Percentiles rank a stretch among this genome's conserved stretches.
phyloP scores from a whole-genome alignment of 2,329 filamentous ascomycete genomes.

The Xylariaceae sp. region DNA sequence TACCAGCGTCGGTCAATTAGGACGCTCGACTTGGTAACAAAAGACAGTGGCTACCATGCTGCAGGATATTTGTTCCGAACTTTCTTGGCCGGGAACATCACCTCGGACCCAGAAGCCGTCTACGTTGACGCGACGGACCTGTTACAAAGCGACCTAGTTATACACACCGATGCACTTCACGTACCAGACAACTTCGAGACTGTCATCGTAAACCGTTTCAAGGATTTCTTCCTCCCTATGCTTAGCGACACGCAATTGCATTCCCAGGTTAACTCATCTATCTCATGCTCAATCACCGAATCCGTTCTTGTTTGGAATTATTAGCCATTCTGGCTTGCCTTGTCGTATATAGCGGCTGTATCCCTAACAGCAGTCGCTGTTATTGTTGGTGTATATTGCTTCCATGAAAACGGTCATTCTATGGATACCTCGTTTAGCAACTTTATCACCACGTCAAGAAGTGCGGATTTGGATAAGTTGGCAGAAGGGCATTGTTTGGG shows the following conservation, averaged over 20 bases:
- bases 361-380: slow-evolving; percentile 8
- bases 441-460: slow-evolving; percentile 14
- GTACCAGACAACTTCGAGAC: slow-evolving; percentile 4
- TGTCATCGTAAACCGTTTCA: slow-evolving; percentile 6
- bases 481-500: slow-evolving; percentile 10
- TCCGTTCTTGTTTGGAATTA: slow-evolving; percentile 20
- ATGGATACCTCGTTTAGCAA: slow-evolving; percentile 14
- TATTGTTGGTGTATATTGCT: slow-evolving; percentile 10
- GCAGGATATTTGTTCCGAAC: slow-evolving; percentile 12
- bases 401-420: slow-evolving; percentile 14
- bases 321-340: slow-evolving; percentile 15
- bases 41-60: slow-evolving; percentile 11
- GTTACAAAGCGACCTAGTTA: slow-evolving; percentile 12
- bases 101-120: not conserved
- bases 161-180: slow-evolving; percentile 4
- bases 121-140: slow-evolving; percentile 7
- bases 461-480: slow-evolving; percentile 11
- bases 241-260: slow-evolving; percentile 12
- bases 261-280: not conserved
- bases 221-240: slow-evolving; percentile 17
- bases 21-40: not conserved
- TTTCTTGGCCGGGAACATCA: slow-evolving; percentile 16
- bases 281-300: slow-evolving; percentile 2
- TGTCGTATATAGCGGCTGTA: slow-evolving; percentile 17
- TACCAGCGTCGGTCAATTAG: not conserved